These are phyloP conservation scores for Chlamydomonas schloesseri DNA, from an alignment of 139 green algal species.

Conservation along the genomic window DNA sequence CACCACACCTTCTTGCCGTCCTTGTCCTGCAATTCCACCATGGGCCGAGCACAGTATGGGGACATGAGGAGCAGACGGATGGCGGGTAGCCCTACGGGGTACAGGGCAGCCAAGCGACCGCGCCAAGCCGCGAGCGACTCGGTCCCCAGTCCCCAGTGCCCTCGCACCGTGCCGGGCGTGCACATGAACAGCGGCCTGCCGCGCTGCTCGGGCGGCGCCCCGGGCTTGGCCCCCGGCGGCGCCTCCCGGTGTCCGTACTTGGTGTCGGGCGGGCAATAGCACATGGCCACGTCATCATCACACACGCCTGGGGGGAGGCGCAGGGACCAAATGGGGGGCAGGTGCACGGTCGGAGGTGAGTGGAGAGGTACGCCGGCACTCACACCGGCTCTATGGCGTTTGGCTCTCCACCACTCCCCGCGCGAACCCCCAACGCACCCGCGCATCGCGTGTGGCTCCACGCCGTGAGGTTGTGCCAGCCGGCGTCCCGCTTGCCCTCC, in stretches of 20 bases:
- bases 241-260: conserved; percentile 44
- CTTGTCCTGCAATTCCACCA: conserved; percentile 33
- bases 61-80: too few relatives aligned
- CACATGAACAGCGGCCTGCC: conserved; percentile 48
- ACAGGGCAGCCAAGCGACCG: too few relatives aligned
- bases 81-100: too few relatives aligned
- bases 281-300: conserved; percentile 62
- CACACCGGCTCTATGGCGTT: too few relatives aligned
- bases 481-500: conserved; percentile 32
- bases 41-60: too few relatives aligned
- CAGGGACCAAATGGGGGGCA: too few relatives aligned
- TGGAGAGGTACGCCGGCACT: too few relatives aligned
- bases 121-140: too few relatives aligned
- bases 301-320: conserved; percentile 62
- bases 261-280: conserved; percentile 60
- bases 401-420: too few relatives aligned
- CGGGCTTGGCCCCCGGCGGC: conserved; percentile 6
- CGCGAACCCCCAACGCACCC: not conserved
- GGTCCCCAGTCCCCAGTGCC: too few relatives aligned
- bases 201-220: conserved; percentile 32
- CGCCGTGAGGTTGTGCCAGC: conserved; percentile 21
- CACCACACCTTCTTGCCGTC: conserved; percentile 33
- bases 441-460: conserved; percentile 43
- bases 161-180: conserved; percentile 6
- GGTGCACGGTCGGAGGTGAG: too few relatives aligned